phyloP scores from a whole-genome alignment of 768 basidiomycete genomes.

The Lactarius pseudohatsudake region DNA sequence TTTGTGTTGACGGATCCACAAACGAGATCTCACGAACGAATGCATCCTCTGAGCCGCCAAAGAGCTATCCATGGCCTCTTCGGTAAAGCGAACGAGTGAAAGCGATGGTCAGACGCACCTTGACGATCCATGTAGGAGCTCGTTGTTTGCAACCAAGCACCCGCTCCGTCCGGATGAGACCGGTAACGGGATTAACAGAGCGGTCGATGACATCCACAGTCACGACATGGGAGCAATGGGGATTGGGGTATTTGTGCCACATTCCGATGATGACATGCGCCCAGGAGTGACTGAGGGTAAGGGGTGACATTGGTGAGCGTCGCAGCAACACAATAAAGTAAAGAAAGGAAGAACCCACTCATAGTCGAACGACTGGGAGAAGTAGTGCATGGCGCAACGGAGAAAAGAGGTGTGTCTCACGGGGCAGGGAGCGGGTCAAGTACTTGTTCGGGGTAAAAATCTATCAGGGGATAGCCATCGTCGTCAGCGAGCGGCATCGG shows the following conservation, averaged over 20 bases:
- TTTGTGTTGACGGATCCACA: constrained; percentile 79
- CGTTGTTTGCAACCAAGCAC: constrained; percentile 91
- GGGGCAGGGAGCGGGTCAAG: constrained; percentile 9
- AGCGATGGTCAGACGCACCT: constrained; percentile 49
- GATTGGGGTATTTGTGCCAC: constrained; percentile 96
- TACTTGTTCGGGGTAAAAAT: not conserved
- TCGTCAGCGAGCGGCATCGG: not conserved
- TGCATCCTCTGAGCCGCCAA: constrained; percentile 91
- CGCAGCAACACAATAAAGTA: constrained; percentile 16
- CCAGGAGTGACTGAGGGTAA: constrained; percentile 72
- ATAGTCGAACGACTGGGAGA: constrained; percentile 80
- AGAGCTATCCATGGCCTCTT: constrained; percentile 50
- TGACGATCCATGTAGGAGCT: constrained; percentile 88
- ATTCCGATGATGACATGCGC: constrained; percentile 88
- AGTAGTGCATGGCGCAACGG: constrained; percentile 67
- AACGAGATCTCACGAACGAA: constrained; percentile 95
- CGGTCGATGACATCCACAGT: constrained; percentile 87
- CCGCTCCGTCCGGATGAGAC: constrained; percentile 89
- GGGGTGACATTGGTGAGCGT: constrained; percentile 24
- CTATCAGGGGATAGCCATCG: constrained; percentile 2
- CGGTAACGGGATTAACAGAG: constrained; percentile 76
- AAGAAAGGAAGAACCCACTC: constrained; percentile 53
- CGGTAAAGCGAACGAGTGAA: constrained; percentile 6
- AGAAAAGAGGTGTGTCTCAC: constrained; percentile 1
- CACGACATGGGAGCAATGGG: constrained; percentile 85